Conservation (phyloP, 1,284 basidiomycete species). For the Wallemia mellicola region DNA sequence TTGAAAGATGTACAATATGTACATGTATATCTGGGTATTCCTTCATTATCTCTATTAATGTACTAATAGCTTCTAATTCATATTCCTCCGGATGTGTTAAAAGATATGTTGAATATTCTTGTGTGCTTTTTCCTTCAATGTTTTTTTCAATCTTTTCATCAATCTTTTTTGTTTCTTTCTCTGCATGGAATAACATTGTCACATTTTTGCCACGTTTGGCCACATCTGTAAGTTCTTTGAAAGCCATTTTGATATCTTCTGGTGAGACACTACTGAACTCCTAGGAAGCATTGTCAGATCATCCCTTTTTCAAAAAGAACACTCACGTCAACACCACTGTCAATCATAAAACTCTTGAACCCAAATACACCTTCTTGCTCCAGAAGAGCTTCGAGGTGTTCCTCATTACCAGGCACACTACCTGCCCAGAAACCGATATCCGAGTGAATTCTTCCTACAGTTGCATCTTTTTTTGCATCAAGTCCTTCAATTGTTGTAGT, state of each 20-base stretch:
- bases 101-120: slow-evolving; percentile 2
- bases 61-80: slow-evolving; percentile 1
- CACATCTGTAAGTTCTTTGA: slow-evolving; percentile 38
- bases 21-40: slow-evolving; percentile 37
- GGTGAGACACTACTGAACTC: slow-evolving; percentile 65
- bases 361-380: slow-evolving; percentile 52
- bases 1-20: slow-evolving; percentile 78
- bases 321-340: slow-evolving; percentile 62
- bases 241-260: slow-evolving; percentile 33
- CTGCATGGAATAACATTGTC: slow-evolving; percentile 69
- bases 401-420: slow-evolving; percentile 56
- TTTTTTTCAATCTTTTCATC: background rate
- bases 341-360: slow-evolving; percentile 82
- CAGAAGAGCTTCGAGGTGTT: slow-evolving; percentile 35
- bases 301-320: background rate
- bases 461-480: slow-evolving; percentile 33
- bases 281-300: slow-evolving; percentile 18
- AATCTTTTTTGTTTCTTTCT: slow-evolving; percentile 13
- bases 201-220: background rate
- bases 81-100: slow-evolving; percentile 6
- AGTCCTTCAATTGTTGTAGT: slow-evolving; percentile 56
- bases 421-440: slow-evolving; percentile 91
- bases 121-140: slow-evolving; percentile 21
- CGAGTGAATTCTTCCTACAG: slow-evolving; percentile 38
- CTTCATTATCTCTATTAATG: slow-evolving; percentile 15